Base-by-base conservation (phyloP, 2,329 filamentous ascomycete species). In the Epichloe hybrida region DNA sequence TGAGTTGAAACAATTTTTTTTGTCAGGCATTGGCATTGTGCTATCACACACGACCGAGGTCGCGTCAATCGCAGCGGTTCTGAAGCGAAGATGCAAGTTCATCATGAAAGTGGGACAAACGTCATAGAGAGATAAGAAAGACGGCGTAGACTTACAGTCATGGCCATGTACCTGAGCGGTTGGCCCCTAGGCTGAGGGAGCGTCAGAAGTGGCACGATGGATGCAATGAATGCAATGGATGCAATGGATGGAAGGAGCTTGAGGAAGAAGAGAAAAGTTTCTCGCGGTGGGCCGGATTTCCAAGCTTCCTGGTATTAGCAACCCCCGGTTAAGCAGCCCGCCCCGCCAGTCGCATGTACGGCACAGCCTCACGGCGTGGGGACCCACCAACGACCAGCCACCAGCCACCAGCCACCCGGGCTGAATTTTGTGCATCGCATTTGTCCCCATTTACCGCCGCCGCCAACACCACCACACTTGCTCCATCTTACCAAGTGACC, bases 11-110 rank as follows among this genome's bases (percentile, higher is more conserved):
- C 2, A 21, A 21, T 21, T 21, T 27, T 27, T 27, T 6, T 36
- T 49, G 53, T 71, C 69, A 71, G 69, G 59, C 37, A 59, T 61
- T 63, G 62, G 69, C 68, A 66, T 61, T 58, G 62, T 70, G 51
- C 65, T 63, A 69, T 72, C 70, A 71, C 56, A 42, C 68, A 66
- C 68, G 67, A 66, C 58, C 64, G 64, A 61, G 66, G 64, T 68
- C 64, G 67, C 64, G 66, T 72, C 68, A 71, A 70, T 69, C 70
- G 70, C 70, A 72, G 70, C 70, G 70, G 70, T 72, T 72, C 70
- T 72, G 68, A 71, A 69, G 67, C 67, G 66, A 68, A 53, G 58
- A 64, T 67, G 66, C 66, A 59, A 63, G 50, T 59, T 71, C 69
- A 72, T 72, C 70, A 72, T 66, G 53, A 53, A 59, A 50, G 43